Percentiles rank a stretch among this genome's conserved stretches.
Evolutionary conservation across 2,329 filamentous ascomycete genomes (phyloP).

Genomic region (Coniochaeta sp.): DNA sequence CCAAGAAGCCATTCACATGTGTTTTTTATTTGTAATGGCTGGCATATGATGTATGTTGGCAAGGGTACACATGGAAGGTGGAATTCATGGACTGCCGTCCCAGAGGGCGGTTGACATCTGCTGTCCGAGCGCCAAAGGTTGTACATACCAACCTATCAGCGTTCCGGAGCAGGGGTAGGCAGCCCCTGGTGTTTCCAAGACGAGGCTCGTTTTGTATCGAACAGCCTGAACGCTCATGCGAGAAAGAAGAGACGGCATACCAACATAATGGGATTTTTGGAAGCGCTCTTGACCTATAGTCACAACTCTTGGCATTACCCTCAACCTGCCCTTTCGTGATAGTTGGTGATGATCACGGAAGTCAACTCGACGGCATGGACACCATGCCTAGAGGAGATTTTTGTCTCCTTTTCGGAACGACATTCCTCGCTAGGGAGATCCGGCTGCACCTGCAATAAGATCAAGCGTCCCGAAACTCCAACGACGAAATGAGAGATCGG

Average conservation of each 20-base stretch:
- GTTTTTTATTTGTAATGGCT: background rate
- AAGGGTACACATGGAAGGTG: background rate
- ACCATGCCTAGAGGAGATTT: background rate
- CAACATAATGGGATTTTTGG: background rate
- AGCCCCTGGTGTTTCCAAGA: background rate
- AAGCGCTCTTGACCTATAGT: background rate
- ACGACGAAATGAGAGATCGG: too few species aligned
- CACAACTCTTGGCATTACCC: background rate
- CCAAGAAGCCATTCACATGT: background rate
- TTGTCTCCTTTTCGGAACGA: background rate
- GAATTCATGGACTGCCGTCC: background rate
- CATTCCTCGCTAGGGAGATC: background rate
- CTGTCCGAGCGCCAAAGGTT: background rate
- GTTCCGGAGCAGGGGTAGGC: background rate
- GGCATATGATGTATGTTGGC: background rate
- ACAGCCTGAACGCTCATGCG: slow-evolving; percentile 1
- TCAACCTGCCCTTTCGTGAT: background rate
- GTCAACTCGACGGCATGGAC: background rate
- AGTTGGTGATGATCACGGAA: background rate
- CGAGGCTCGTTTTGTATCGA: slow-evolving; percentile 1
- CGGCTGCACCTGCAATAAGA: background rate
- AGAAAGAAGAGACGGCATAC: background rate
- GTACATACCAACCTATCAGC: background rate
- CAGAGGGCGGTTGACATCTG: background rate
- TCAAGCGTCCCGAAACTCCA: background rate